Conservation (phyloP, 108 stramenopile species). For the Discostella pseudostelligera region DNA sequence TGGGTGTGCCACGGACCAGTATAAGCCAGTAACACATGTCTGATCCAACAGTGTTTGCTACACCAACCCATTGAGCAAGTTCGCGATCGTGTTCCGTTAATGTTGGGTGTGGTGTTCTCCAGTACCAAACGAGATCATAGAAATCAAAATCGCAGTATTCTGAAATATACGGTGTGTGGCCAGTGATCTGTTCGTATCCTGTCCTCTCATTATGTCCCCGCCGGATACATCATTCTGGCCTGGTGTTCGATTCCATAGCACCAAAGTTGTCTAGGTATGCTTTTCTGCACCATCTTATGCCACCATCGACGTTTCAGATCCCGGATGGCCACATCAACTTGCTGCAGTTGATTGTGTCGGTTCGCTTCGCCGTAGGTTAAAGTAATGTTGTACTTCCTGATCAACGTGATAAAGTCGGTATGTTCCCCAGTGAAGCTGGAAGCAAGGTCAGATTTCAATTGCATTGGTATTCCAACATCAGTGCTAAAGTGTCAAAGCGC, state of each 20-base stretch:
- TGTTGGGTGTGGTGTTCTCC: neutral
- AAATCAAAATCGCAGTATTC: constrained; percentile 34
- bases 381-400: constrained; percentile 4
- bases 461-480: constrained; percentile 27
- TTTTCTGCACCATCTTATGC: neutral
- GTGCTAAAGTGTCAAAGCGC: neutral
- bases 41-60: constrained; percentile 28
- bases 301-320: constrained; percentile 15
- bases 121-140: constrained; percentile 43
- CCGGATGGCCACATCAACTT: constrained; percentile 24
- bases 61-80: constrained; percentile 47
- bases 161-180: constrained; percentile 35
- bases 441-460: constrained; percentile 13
- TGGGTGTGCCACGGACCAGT: constrained; percentile 9
- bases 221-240: constrained; percentile 10
- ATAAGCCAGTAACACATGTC: constrained; percentile 42
- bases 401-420: constrained; percentile 14
- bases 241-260: constrained; percentile 21
- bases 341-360: constrained; percentile 12
- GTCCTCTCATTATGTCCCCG: constrained; percentile 1
- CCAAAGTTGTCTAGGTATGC: constrained; percentile 29
- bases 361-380: constrained; percentile 5
- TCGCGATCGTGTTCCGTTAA: neutral
- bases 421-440: constrained; percentile 10
- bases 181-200: constrained; percentile 32